phyloP scores from a whole-genome alignment of 2,329 filamentous ascomycete genomes.

The Colletotrichum higginsianum region DNA sequence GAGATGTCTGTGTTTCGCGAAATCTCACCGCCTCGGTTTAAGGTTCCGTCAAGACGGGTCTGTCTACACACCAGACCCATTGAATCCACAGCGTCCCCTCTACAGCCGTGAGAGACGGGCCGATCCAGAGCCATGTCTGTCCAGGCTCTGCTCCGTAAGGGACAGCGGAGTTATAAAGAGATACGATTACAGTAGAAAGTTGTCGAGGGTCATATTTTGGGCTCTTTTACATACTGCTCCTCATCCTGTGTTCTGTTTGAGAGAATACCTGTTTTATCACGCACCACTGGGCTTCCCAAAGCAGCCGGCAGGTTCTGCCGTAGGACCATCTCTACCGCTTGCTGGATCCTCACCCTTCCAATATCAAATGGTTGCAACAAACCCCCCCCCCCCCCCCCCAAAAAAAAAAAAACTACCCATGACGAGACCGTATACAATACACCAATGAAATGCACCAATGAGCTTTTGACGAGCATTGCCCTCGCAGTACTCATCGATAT shows the following conservation, averaged over 20 bases:
- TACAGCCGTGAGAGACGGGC: not conserved
- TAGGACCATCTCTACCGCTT: not conserved
- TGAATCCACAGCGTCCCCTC: not conserved
- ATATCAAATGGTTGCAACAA: too few species aligned
- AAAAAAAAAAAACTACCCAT: too few species aligned
- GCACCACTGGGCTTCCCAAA: not conserved
- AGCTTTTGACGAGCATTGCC: too few species aligned
- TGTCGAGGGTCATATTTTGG: too few species aligned
- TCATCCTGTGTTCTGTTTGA: not conserved
- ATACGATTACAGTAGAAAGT: not conserved
- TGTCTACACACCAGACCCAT: not conserved
- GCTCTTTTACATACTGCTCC: not conserved
- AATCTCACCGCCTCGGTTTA: constrained; percentile 17
- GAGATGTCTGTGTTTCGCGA: not conserved
- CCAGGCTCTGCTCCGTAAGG: not conserved
- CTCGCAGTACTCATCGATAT: not conserved
- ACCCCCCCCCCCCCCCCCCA: too few species aligned
- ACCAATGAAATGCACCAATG: too few species aligned
- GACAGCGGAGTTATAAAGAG: not conserved
- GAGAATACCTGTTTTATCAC: not conserved
- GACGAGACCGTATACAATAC: too few species aligned
- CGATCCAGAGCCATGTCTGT: not conserved
- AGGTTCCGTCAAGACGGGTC: constrained; percentile 2
- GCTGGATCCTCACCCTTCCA: not conserved
- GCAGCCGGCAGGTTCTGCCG: not conserved